phyloP scores from a whole-genome alignment of 768 basidiomycete genomes.

The Naganishia randhawae region DNA sequence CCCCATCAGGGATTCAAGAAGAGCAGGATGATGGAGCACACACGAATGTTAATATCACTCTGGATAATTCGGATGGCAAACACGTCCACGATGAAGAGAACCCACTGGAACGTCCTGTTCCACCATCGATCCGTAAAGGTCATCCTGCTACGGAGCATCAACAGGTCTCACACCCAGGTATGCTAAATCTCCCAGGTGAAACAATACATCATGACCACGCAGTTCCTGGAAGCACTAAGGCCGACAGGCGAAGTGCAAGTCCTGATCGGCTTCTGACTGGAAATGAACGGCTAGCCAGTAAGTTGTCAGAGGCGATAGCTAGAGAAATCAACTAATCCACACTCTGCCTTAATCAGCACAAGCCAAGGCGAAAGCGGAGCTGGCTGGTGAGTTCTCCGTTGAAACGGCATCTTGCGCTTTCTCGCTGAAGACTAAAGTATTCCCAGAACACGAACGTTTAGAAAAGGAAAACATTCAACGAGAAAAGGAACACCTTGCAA shows the following conservation, averaged over 20 bases:
- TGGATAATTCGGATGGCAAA: not conserved
- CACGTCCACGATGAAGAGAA: not conserved
- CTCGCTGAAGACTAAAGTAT: conserved; percentile 27
- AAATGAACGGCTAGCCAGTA: conserved; percentile 27
- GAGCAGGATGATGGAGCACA: not conserved
- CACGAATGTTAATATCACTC: not conserved
- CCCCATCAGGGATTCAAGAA: not conserved
- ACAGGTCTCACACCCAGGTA: not conserved
- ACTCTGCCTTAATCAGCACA: conserved; percentile 4
- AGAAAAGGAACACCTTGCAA: conserved; percentile 42
- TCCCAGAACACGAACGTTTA: conserved; percentile 42
- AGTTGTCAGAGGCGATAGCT: not conserved
- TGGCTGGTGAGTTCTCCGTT: conserved; percentile 28
- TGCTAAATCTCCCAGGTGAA: not conserved
- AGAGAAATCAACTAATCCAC: not conserved
- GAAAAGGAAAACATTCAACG: conserved; percentile 37
- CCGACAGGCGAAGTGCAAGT: not conserved
- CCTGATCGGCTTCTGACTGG: conserved; percentile 22
- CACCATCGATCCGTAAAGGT: conserved; percentile 7
- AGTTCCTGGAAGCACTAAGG: not conserved
- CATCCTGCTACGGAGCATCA: not conserved
- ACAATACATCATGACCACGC: not conserved
- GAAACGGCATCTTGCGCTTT: not conserved
- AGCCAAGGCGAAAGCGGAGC: conserved; percentile 30
- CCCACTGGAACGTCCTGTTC: not conserved